Evolutionary conservation across 441 rosid genomes (phyloP), one percentile per base, ranked within the genome.

Genomic region (Adansonia grandidieri): DNA sequence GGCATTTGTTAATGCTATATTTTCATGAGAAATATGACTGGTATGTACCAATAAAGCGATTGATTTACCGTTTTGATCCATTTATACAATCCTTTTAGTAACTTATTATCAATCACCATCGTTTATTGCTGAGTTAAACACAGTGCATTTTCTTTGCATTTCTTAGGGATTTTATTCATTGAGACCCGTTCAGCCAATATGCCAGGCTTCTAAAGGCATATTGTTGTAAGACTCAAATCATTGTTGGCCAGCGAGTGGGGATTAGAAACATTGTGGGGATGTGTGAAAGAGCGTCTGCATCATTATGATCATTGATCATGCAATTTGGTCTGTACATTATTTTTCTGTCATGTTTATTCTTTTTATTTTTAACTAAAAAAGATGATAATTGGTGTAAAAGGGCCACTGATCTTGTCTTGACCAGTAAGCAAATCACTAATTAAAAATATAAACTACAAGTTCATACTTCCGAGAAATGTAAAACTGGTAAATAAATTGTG

Each of bases 1-100:
- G 81, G 89, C 93, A 32, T 93, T 95, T 78, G 96, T 93, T 50
- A 80, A 93, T 79, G 99, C 97, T 76, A 88, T 95, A 79, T 93
- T 95, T 81, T 86, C 97, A 15, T 95, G 87, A 91, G 79, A 50
- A 20, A 57, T 37, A 42, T 40, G 80, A 82, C 67, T 5, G 58
- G 82, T 74, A 56, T 28, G 32, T 28, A 28, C 1, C 32, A 28
- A 28, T 28, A 28, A 48, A 60, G 32, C 32, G 4, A 14, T 66
- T 32, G 6, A 9, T n/a, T 42, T 65, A 8, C 28, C 20, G 54
- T 44, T 75, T 19, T 28, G 37, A 10, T 63, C 51, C 63, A 51
- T 47, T 44, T 7, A 22, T 22, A 44, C 0, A 58, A 50, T 32
- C 74, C 24, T 74, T 60, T 6, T 60, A n/a, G 9, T 62, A 62